Conservation (phyloP, 1,139 yeast genomes). For the Magnusiomyces sp. region DNA sequence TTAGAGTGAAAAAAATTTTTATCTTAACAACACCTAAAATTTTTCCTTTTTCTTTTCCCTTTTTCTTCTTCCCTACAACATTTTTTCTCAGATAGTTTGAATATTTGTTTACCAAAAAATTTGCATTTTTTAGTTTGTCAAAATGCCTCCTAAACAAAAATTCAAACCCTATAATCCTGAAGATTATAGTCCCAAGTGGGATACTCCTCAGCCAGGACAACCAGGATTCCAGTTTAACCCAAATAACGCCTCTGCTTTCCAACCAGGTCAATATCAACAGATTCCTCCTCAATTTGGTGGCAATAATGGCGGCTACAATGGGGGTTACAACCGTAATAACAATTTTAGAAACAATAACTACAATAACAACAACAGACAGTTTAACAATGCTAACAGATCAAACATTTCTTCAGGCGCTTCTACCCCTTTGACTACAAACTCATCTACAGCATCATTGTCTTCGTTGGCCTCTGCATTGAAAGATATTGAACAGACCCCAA, state of each 20-base stretch:
- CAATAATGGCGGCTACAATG: neutral
- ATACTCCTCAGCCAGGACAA: conserved; percentile 2
- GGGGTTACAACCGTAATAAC: conserved; percentile 1
- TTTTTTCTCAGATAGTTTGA: neutral
- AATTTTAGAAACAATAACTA: conserved; percentile 7
- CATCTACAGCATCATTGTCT: conserved; percentile 61
- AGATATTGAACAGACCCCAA: conserved; percentile 61
- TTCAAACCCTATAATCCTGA: conserved; percentile 3
- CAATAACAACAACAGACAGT: conserved; percentile 3
- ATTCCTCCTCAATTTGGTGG: neutral
- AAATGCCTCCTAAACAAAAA: conserved; percentile 8
- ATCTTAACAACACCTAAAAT: neutral
- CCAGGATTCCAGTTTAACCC: neutral
- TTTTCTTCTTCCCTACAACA: neutral
- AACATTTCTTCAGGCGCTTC: conserved; percentile 8
- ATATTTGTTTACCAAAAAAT: no score
- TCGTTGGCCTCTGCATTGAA: conserved; percentile 66
- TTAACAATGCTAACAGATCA: conserved; percentile 2
- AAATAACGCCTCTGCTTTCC: conserved; percentile 1
- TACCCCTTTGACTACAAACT: conserved; percentile 13
- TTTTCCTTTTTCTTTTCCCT: conserved; percentile 2
- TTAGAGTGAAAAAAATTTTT: neutral
- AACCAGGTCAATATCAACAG: conserved; percentile 3
- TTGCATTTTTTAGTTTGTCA: neutral
- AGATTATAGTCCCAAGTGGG: neutral